Evolutionary conservation across 2,329 filamentous ascomycete species (phyloP).

Genomic region (Penicillium hordei): DNA sequence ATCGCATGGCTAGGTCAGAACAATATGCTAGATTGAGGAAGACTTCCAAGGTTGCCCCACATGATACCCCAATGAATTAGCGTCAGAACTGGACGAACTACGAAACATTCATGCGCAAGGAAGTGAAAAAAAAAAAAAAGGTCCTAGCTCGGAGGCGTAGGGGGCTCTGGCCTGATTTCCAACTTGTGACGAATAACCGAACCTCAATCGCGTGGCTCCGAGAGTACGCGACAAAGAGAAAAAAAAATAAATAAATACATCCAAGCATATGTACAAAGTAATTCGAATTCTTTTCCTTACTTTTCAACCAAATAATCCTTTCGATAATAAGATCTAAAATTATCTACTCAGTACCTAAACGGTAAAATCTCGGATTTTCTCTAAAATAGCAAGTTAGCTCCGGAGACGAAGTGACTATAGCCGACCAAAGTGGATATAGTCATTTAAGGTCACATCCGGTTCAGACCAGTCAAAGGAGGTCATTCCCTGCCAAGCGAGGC

Average conservation of each 20-base stretch:
- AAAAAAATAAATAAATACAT: background rate
- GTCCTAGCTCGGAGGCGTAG: constrained; percentile 5
- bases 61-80: constrained; percentile 9
- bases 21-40: background rate
- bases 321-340: background rate
- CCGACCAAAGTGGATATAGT: constrained; percentile 5
- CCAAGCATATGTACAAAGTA: background rate
- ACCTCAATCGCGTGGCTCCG: constrained; percentile 3
- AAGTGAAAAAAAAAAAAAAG: background rate
- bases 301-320: background rate
- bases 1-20: constrained; percentile 46
- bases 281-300: background rate
- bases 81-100: background rate
- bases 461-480: background rate
- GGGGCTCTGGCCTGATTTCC: constrained; percentile 4
- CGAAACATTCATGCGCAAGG: constrained; percentile 1
- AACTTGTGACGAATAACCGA: background rate
- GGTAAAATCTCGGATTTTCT: background rate
- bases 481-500: constrained; percentile 9
- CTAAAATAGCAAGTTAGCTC: background rate
- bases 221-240: background rate
- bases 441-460: constrained; percentile 2
- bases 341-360: background rate
- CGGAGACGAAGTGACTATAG: background rate
- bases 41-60: background rate